Conservation (phyloP, 2,329 filamentous ascomycete genomes). For the Colletotrichum theobromicola region DNA sequence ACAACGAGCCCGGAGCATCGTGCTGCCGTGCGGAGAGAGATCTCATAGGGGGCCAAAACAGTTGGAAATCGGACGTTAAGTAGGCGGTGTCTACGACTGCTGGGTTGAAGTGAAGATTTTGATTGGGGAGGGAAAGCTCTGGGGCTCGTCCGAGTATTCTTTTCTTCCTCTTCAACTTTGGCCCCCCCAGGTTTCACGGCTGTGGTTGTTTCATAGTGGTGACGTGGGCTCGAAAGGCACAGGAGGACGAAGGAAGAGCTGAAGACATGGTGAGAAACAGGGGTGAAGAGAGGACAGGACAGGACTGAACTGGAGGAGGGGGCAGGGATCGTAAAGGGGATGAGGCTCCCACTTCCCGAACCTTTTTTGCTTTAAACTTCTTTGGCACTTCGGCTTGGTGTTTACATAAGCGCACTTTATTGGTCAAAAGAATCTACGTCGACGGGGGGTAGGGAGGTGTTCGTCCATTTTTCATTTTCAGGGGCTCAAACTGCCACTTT, state of each 20-base stretch:
- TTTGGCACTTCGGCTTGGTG: neutral
- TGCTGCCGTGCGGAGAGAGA: neutral
- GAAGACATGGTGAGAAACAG: neutral
- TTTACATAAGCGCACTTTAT: neutral
- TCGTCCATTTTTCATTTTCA: neutral
- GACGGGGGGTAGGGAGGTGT: neutral
- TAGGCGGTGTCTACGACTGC: neutral
- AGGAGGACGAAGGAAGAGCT: neutral
- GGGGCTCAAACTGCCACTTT: neutral
- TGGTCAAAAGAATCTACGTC: neutral
- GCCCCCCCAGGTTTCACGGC: neutral
- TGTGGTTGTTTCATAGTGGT: conserved; percentile 2
- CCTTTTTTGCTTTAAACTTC: conserved; percentile 9
- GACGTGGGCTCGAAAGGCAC: neutral
- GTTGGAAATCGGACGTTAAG: neutral
- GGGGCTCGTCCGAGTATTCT: neutral
- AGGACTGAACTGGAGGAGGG: neutral
- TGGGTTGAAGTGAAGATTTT: neutral
- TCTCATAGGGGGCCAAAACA: neutral
- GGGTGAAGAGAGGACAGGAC: neutral
- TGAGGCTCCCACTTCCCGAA: conserved; percentile 15
- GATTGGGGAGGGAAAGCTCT: neutral
- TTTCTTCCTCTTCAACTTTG: neutral
- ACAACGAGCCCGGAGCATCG: neutral
- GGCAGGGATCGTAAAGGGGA: neutral